phyloP scores from a whole-genome alignment of 148 eudicot species.

The Silene latifolia region DNA sequence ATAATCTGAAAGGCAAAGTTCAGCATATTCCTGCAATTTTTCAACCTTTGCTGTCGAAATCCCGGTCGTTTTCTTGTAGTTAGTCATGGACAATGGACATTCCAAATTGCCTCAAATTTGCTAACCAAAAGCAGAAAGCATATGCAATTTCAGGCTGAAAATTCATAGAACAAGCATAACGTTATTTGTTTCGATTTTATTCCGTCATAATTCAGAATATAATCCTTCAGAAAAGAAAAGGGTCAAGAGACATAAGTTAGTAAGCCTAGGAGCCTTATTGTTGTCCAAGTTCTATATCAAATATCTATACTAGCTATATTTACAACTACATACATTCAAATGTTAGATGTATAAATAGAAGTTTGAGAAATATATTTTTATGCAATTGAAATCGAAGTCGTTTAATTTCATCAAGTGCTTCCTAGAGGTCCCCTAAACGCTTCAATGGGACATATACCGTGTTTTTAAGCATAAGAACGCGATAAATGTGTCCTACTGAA shows the following conservation, averaged over 20 bases:
- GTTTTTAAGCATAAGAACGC: background rate
- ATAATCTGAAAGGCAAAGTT: background rate
- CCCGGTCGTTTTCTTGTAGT: background rate
- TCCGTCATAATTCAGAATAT: too few species aligned
- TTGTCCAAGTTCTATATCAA: background rate
- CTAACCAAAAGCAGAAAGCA: too few species aligned
- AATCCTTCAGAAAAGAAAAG: background rate
- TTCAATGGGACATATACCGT: background rate
- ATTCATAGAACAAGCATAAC: too few species aligned
- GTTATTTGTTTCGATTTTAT: too few species aligned
- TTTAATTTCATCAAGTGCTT: conserved; percentile 10
- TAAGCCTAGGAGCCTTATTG: background rate
- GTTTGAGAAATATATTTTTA: background rate
- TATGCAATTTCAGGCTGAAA: too few species aligned
- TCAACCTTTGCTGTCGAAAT: too few species aligned
- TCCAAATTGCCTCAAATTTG: background rate
- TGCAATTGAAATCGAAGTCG: background rate
- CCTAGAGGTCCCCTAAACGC: conserved; percentile 11
- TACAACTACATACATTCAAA: conserved; percentile 5
- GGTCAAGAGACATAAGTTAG: background rate
- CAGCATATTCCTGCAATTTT: too few species aligned
- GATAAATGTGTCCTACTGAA: conserved; percentile 15
- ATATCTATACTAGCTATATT: background rate
- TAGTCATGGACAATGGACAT: background rate
- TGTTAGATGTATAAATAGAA: conserved; percentile 7